A percentile compares a stretch with the other conserved stretches of the same genome.
These are phyloP conservation scores for Alternaria arborescens DNA, from an alignment of 2,329 filamentous ascomycete genomes.

Conservation along the genomic window DNA sequence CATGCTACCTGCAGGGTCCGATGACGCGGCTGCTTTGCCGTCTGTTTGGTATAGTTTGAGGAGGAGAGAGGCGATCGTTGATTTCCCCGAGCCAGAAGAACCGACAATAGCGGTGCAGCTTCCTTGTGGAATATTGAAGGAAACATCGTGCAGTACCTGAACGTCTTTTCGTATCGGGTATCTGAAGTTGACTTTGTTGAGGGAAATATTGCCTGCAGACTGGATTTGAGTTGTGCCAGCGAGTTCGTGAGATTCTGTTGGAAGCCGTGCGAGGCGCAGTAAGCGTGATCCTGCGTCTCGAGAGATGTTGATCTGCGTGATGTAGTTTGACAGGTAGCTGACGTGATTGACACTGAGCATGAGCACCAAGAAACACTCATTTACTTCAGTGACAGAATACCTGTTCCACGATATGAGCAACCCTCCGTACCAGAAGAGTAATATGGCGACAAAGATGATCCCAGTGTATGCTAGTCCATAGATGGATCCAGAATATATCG, in stretches of 20 bases:
- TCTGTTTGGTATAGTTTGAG: slow-evolving; percentile 70
- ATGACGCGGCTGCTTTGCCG: background rate
- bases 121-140: slow-evolving; percentile 69
- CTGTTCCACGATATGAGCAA: slow-evolving; percentile 65
- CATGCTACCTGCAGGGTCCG: slow-evolving; percentile 50
- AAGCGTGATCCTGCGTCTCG: slow-evolving; percentile 77
- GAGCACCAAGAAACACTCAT: slow-evolving; percentile 81
- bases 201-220: slow-evolving; percentile 62
- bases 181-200: slow-evolving; percentile 72
- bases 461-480: slow-evolving; percentile 81
- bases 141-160: slow-evolving; percentile 69
- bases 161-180: slow-evolving; percentile 69
- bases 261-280: slow-evolving; percentile 72
- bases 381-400: slow-evolving; percentile 64
- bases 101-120: slow-evolving; percentile 82
- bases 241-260: slow-evolving; percentile 66
- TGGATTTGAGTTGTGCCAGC: slow-evolving; percentile 57
- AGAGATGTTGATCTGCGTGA: slow-evolving; percentile 82
- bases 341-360: slow-evolving; percentile 83
- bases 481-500: slow-evolving; percentile 71
- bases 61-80: slow-evolving; percentile 79
- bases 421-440: slow-evolving; percentile 86
- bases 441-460: slow-evolving; percentile 74
- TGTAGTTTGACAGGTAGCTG: slow-evolving; percentile 72
- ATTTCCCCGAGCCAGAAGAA: slow-evolving; percentile 88